Base-by-base conservation (phyloP, 2,329 filamentous ascomycete species). In the Sphaerulina vaccinii region DNA sequence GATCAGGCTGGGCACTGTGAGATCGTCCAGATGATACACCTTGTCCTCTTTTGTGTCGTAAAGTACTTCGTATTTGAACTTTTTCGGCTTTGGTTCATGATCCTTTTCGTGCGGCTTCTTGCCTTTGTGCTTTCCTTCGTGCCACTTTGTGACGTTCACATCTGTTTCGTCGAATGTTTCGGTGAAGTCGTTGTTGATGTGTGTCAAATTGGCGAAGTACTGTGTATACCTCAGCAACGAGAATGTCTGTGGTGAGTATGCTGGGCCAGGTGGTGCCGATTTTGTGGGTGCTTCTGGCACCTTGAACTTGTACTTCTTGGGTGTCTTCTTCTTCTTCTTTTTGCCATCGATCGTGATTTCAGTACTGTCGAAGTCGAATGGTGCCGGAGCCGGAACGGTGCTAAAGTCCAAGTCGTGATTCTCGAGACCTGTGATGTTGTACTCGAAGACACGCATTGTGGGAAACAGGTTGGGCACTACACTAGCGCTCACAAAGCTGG, bases 391-490 rank as follows among this genome's bases (percentile, higher is more conserved):
- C 68, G 61, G 46, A 24, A 52, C 33, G 9, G 23, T 22, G 16
- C 35, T 29, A n/a, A 43, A 22, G 15, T 55, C 32, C 9, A 13
- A 15, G 3, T 19, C 15, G 24, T 46, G 47, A 4, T 45, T 38
- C 29, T 90, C 86, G 3, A 96, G 68, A 0, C 90, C 89, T 0
- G 79, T 88, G 49, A 89, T 89, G 68, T 99, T 97, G 76, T 97
- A 99, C 65, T 96, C 89, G 58, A 92, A 77, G n/a, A 99, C 80
- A 21, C 64, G 59, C 24, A 96, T 71, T 0, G 88, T 90, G 0
- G 92, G 93, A 59, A 91, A 93, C 70, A 90, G 95, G 66, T 93
- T 96, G 5, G 92, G 93, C 7, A 97, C 88, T 32, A 99, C 76
- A 66, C 91, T 97, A 0, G 92, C 88, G 40, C 86, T 82, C 50